Evolutionary conservation across 2,329 filamentous ascomycete species (phyloP), one percentile per base, ranked within the genome.

Genomic region (Aspergillus pseudoviridinutans): DNA sequence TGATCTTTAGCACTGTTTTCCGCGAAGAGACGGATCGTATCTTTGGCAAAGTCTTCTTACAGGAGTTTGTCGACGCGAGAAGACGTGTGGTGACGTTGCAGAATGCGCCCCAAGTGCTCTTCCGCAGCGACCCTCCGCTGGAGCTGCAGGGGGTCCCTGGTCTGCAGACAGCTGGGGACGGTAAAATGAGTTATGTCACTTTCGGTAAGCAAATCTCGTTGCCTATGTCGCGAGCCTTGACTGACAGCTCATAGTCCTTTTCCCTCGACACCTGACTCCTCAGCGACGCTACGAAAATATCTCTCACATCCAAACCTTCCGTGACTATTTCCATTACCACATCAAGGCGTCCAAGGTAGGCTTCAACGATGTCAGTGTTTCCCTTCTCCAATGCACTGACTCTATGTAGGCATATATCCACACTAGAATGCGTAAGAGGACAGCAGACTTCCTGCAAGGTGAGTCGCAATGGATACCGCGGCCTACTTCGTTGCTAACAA

Each of bases 281-380:
- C 91, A 97, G 76, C 86, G 92, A 72, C 91, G 95, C 79, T 88
- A 90, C 59, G 92, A 97, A 65, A 92, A 95, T 73, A 99, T 99
- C 67, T 97, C 92, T 52, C 95, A 99, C 75, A 97, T 99, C 69
- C 95, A 99, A 79, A 99, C 94, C 14, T 99, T 99, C 90, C 90
- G 94, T 65, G 94, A 99, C 74, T 99, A 99, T 78, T 99, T 99
- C 83, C 94, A 99, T 77, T 99, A 99, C 76, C 94, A 99, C 78
- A 99, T 99, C 79, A 99, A 99, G 80, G 95, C 94, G 29, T 97
- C 92, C 61, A 99, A 99, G 82, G 85, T 87, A 74, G 28, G 20
- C 41, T 28, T 17, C 4, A 35, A 53, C 44, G 12, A n/a, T 24
- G 52, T 47, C 3, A 12, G 9, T 14, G 25, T 25, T 1, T 50